Percentiles rank a stretch among this genome's conserved stretches.
These are phyloP conservation scores for Rubus parviflorus DNA, from an alignment of 306 rosid species.

Conservation along the genomic window DNA sequence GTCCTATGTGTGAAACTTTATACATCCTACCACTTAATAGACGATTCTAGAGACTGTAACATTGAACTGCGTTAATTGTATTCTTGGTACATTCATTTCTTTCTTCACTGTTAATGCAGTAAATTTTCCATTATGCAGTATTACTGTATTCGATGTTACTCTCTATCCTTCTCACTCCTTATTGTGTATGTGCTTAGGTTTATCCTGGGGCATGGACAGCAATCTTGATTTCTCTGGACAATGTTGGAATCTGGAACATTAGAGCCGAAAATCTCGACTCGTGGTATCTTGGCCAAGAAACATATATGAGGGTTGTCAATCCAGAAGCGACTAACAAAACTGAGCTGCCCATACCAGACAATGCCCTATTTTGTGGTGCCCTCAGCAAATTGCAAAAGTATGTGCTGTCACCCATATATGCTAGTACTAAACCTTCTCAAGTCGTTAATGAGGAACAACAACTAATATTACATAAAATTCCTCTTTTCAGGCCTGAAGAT, in stretches of 20 bases:
- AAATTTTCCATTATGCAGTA: background rate
- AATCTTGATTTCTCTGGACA: slow-evolving; percentile 83
- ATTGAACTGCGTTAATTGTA: background rate
- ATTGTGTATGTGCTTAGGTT: slow-evolving; percentile 41
- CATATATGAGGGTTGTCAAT: slow-evolving; percentile 77
- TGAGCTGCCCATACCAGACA: slow-evolving; percentile 81
- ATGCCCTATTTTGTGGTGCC: slow-evolving; percentile 81
- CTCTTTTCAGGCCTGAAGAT: slow-evolving; percentile 65
- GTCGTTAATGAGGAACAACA: background rate
- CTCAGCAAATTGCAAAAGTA: slow-evolving; percentile 74
- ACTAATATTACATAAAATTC: slow-evolving; percentile 8
- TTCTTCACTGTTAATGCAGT: slow-evolving; percentile 8
- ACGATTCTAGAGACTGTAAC: background rate
- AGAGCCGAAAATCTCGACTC: slow-evolving; percentile 92
- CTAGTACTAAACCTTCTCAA: slow-evolving; percentile 6
- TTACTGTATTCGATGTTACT: background rate
- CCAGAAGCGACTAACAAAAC: slow-evolving; percentile 90
- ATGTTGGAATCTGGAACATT: slow-evolving; percentile 90
- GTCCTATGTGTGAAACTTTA: background rate
- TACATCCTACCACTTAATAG: too few relatives aligned
- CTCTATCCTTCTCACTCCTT: background rate
- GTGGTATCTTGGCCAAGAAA: slow-evolving; percentile 98
- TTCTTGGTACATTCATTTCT: slow-evolving; percentile 5
- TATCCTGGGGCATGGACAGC: slow-evolving; percentile 98
- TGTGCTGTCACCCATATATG: slow-evolving; percentile 18